Conservation (phyloP, 345 rosid genomes). For the Rhizophora apiculata region DNA sequence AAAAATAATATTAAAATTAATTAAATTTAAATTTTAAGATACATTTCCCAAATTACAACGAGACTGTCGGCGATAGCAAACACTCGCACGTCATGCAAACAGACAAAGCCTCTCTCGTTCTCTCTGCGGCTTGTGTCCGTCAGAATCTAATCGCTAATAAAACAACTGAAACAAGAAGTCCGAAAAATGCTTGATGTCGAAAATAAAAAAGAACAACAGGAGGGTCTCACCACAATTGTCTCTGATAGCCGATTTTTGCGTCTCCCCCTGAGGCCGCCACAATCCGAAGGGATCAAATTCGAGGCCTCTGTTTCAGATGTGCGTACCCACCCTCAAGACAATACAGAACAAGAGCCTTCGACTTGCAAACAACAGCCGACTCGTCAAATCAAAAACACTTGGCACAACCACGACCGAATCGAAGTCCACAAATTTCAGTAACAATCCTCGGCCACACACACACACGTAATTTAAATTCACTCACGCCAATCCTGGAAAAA, state of each 20-base stretch:
- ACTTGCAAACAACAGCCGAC: constrained; percentile 5
- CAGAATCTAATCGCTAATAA: not conserved
- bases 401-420: not conserved
- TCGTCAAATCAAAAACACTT: not conserved
- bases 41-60: too few relatives aligned
- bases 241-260: not conserved
- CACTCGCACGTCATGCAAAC: constrained; percentile 21
- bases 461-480: not conserved
- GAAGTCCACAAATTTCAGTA: not conserved
- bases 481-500: not conserved
- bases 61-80: not conserved
- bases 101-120: constrained; percentile 13
- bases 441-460: not conserved
- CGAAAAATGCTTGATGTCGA: not conserved
- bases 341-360: constrained; percentile 16
- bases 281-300: constrained; percentile 17
- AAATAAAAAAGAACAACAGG: not conserved
- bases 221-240: constrained; percentile 26
- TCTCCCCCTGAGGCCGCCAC: constrained; percentile 15
- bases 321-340: constrained; percentile 7
- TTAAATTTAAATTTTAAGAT: too few relatives aligned
- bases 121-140: too few relatives aligned
- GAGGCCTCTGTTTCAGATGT: constrained; percentile 12
- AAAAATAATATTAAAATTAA: too few relatives aligned
- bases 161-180: not conserved